Conservation (phyloP, 768 basidiomycete genomes). For the Xanthoconium stramineum region DNA sequence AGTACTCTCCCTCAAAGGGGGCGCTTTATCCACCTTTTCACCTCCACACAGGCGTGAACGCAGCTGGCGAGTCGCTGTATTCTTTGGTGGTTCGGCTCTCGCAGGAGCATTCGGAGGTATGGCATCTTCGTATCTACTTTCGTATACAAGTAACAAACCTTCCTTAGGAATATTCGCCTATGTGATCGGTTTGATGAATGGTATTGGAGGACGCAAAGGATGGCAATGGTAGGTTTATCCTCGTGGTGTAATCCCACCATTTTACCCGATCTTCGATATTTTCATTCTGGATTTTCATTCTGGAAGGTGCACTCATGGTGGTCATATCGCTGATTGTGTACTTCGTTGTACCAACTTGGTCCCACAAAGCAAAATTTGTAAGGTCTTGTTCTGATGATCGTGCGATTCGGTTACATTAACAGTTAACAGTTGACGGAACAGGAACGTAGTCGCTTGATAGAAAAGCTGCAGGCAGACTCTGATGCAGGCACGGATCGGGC, state of each 20-base stretch:
- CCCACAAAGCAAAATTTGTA: conserved; percentile 55
- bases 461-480: conserved; percentile 49
- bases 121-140: neutral
- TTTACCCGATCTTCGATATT: too few relatives aligned
- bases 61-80: conserved; percentile 58
- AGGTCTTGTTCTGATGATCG: conserved; percentile 13
- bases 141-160: neutral
- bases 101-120: conserved; percentile 63
- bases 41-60: conserved; percentile 45
- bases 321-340: conserved; percentile 46
- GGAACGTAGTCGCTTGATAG: conserved; percentile 49
- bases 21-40: neutral
- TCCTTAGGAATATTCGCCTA: conserved; percentile 53
- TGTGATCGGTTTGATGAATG: conserved; percentile 57
- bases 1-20: neutral
- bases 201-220: conserved; percentile 54
- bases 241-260: neutral
- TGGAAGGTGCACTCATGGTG: conserved; percentile 53
- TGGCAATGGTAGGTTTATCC: conserved; percentile 50
- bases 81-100: conserved; percentile 59
- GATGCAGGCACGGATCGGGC: conserved; percentile 52
- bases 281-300: conserved; percentile 50
- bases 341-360: conserved; percentile 58
- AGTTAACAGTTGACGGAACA: conserved; percentile 45
- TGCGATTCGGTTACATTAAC: neutral